Conservation (phyloP, 2,329 filamentous ascomycete species). For the Botrytis pseudocinerea region DNA sequence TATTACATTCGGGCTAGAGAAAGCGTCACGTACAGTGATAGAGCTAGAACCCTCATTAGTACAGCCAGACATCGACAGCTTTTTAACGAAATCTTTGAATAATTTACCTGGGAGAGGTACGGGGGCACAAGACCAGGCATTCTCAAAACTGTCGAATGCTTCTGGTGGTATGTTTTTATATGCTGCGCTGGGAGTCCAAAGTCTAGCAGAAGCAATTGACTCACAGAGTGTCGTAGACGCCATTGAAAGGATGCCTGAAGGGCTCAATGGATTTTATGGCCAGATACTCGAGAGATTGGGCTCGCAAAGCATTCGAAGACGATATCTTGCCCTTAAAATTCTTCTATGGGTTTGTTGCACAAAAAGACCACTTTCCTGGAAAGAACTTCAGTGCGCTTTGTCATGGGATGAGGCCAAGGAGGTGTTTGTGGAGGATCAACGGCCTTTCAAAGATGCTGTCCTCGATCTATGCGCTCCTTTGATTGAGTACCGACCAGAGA, state of each 20-base stretch:
- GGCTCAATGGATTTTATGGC: conserved; percentile 15
- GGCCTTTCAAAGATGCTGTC: conserved; percentile 19
- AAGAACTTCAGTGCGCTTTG: conserved; percentile 16
- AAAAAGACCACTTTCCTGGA: conserved; percentile 17
- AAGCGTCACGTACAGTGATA: background rate
- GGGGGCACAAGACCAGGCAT: conserved; percentile 4
- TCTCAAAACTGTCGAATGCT: conserved; percentile 7
- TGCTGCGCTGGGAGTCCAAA: conserved; percentile 14
- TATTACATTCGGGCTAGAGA: background rate
- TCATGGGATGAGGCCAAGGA: conserved; percentile 12
- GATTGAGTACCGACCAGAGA: conserved; percentile 18
- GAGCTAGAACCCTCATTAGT: conserved; percentile 7
- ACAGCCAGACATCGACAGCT: conserved; percentile 21
- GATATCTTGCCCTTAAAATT: conserved; percentile 6
- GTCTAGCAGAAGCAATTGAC: conserved; percentile 16
- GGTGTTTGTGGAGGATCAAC: conserved; percentile 9
- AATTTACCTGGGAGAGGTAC: conserved; percentile 11
- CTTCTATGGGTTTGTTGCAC: conserved; percentile 18
- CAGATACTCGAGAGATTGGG: conserved; percentile 19
- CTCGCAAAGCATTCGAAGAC: conserved; percentile 18
- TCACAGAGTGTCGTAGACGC: conserved; percentile 13
- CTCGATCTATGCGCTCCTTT: conserved; percentile 14
- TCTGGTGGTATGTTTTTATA: conserved; percentile 21
- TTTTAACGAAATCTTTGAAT: conserved; percentile 2
- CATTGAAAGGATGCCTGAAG: conserved; percentile 13